Conservation (phyloP, 306 rosid species). For the Vigna mungo region DNA sequence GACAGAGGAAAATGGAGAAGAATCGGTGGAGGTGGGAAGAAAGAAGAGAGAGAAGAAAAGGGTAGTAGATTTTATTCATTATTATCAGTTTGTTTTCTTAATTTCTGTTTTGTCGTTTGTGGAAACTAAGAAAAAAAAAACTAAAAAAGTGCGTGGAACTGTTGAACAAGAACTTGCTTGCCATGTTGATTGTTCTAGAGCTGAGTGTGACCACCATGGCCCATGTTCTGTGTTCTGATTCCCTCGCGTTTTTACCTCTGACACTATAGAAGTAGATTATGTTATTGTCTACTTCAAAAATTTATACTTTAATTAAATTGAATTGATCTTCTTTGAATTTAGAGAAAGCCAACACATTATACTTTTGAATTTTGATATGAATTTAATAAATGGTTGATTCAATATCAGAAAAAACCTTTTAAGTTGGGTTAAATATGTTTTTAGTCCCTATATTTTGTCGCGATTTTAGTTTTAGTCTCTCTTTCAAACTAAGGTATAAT, state of each 20-base stretch:
- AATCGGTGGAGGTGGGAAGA: slow-evolving; percentile 39
- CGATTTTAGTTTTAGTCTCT: no score
- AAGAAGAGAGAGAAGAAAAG: slow-evolving; percentile 41
- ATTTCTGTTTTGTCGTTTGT: slow-evolving; percentile 49
- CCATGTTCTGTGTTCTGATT: slow-evolving; percentile 13
- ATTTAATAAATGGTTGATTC: no score
- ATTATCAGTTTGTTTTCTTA: slow-evolving; percentile 33
- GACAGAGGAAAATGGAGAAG: slow-evolving; percentile 38
- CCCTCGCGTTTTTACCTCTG: background rate
- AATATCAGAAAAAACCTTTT: no score
- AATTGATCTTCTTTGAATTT: no score
- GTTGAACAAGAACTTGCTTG: slow-evolving; percentile 45
- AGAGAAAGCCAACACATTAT: no score
- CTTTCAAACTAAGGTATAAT: no score
- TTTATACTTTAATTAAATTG: no score
- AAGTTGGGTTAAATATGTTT: no score
- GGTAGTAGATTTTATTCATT: background rate
- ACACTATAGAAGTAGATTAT: no score
- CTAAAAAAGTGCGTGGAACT: slow-evolving; percentile 36
- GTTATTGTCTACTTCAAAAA: no score
- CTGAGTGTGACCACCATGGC: slow-evolving; percentile 13
- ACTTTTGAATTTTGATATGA: no score
- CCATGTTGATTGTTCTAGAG: background rate
- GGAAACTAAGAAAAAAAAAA: background rate
- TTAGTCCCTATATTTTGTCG: no score